A percentile compares a stretch with the other conserved stretches of the same genome.
phyloP scores from a whole-genome alignment of 164 flowering plant species.

The Taxillus chinensis region DNA sequence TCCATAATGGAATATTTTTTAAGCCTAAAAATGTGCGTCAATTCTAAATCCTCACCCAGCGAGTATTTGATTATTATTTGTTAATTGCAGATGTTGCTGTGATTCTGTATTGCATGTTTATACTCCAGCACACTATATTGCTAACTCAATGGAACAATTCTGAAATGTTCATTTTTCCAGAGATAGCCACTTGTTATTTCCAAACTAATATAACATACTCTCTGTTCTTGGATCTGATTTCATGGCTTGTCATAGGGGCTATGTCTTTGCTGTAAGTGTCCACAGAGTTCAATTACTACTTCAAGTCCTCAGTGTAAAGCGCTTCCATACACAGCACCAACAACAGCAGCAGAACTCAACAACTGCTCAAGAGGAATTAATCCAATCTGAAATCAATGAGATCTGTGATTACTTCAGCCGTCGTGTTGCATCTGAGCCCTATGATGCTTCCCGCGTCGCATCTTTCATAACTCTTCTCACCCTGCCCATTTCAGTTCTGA shows the following conservation, averaged over 20 bases:
- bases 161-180: too few relatives aligned
- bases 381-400: slow-evolving; percentile 75
- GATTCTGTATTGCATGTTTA: too few relatives aligned
- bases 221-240: slow-evolving; percentile 1
- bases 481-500: slow-evolving; percentile 77
- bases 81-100: too few relatives aligned
- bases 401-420: slow-evolving; percentile 97
- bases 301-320: slow-evolving; percentile 89
- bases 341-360: slow-evolving; percentile 60
- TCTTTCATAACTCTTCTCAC: slow-evolving; percentile 98
- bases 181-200: too few relatives aligned
- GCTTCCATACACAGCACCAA: slow-evolving; percentile 72
- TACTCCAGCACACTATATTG: too few relatives aligned
- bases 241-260: slow-evolving; percentile 50
- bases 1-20: too few relatives aligned
- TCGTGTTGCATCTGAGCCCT: slow-evolving; percentile 97
- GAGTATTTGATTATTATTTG: too few relatives aligned
- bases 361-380: slow-evolving; percentile 65
- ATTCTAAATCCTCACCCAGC: too few relatives aligned
- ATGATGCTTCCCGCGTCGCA: slow-evolving; percentile 98
- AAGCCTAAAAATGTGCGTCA: too few relatives aligned
- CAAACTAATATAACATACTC: too few relatives aligned
- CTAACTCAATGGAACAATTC: too few relatives aligned
- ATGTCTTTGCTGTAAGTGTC: slow-evolving; percentile 96
- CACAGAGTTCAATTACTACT: slow-evolving; percentile 96